Evolutionary conservation across 2,329 filamentous ascomycete species (phyloP), one percentile per base, ranked within the genome.

Genomic region (Penicillium sp.): DNA sequence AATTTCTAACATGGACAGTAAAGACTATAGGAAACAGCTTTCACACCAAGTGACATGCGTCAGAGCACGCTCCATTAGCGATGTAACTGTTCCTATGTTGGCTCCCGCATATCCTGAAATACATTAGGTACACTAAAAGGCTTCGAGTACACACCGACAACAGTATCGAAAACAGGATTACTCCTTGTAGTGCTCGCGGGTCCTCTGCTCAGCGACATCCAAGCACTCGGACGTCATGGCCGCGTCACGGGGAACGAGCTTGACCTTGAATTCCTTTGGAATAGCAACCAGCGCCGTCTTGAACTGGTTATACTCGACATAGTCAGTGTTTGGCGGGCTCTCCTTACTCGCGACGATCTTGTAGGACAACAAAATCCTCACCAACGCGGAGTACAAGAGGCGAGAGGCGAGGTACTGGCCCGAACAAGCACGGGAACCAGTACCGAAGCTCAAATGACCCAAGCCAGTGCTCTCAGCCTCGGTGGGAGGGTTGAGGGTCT

Each of bases 281-380:
- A 82, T 81, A 0, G 80, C 79, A 12, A 82, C 79, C 31, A 82
- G 57, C 0, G 79, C 79, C 1, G 73, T 75, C 64, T 82, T 81
- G 57, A 80, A 75, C 57, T 77, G 72, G 55, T 82, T 82, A 57
- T 82, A 82, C 5, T 82, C 78, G 4, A 82, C 75, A 53, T 82
- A 82, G 58, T 82, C 78, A 0, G 78, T 81, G 54, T 80, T 82
- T 0, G 79, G 79, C 0, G 79, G 78, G 38, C 74, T 65, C 0
- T 61, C 74, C 67, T 77, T 64, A 35, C 69, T 72, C 1, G 74
- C 69, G 1, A 73, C 68, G 22, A 82, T 76, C 53, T 75, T 68
- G 54, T 81, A 81, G 1, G 76, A 75, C 0, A 71, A 72, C 45
- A 82, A 68, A 13, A 82, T 58, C 2, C 80, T 70, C 7, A 80